Base-by-base conservation (phyloP, 345 rosid genomes). In the Corchorus olitorius region DNA sequence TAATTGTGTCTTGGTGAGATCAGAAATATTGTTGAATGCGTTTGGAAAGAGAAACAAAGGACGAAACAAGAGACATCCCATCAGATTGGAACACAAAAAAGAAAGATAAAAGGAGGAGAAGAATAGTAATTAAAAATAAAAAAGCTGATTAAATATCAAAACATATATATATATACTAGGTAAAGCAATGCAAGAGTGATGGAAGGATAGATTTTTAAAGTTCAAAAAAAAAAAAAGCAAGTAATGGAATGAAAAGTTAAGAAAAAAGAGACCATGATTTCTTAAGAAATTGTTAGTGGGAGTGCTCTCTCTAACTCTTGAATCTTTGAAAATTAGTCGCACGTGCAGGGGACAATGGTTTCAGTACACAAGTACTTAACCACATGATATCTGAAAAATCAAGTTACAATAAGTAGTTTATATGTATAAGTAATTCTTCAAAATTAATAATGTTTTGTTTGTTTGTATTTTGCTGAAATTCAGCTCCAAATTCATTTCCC, bases 321-420 rank as follows among this genome's bases (percentile, higher is more conserved):
- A 0, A 72, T 16, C 52, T 15, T 41, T 8, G 74, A 72, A 73
- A 63, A 59, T 62, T 48, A 52, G 39, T 61, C 72, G 65, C 87
- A 84, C 78, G 84, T 74, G 87, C 65, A 73, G 41, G 74, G 69
- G 80, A 77, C 82, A 78, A 56, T 65, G 48, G 58, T 74, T 73
- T 76, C 80, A 35, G 62, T 8, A 34, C 9, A 50, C 9, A 50
- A 55, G 55, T 60, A 49, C 59, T 80, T 8, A 41, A 19, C 8
- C 75, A 77, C 84, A 54, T 77, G 76, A 22, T 67, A 39, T 2
- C 55, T 62, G 45, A 15, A 5, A 56, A 56, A 60, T 2, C 3
- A 63, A 12, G 78, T 35, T 15, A 64, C 13, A 16, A 60, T 33
- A 22, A 12, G 27, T 27, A 27, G 27, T 27, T 27, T 4, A 14